Base-by-base conservation (phyloP, 768 basidiomycete genomes). In the Collybiopsis luxurians region DNA sequence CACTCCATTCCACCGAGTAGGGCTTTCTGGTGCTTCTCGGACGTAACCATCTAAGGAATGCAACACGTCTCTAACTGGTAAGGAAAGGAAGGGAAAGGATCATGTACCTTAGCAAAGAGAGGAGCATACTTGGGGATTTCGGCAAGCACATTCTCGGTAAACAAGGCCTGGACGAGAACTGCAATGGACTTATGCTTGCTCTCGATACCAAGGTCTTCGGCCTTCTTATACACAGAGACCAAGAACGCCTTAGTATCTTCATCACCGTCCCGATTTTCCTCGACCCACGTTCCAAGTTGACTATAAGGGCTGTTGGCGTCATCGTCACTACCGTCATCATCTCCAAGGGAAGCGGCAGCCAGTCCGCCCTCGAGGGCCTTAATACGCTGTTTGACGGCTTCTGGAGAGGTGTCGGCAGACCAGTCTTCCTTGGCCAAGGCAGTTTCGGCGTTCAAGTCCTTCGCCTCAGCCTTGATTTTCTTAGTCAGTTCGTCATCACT, bases 1-100 rank as follows among this genome's bases (percentile, higher is more conserved):
- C 92, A 89, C 69, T 99, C 97, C 48, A 98, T 75, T 52, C 97
- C 97, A 26, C 97, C 97, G 6, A 98, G 80, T 28, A 99, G 75
- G 0, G 95, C 79, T 73, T 98, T 99, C 71, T 97, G 93, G 65
- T 96, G 92, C 71, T 95, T 98, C 78, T 98, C 96, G 2, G 89
- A 88, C 0, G 88, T 88, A 48, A 91, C 86, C 81, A 95, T 82
- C 92, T 95, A 56, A 13, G 31, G 47, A 7, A 23, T 38, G 49
- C n/a, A n/a, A 50, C 28, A 36, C 58, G 12, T 66, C 60, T n/a
- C n/a, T n/a, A n/a, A 42, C 59, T 60, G 28, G 53, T 17, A 4
- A 12, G 46, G 7, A 6, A 44, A 39, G 2, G 36, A 42, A 53
- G 24, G 15, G 10, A 36, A 39, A 31, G 50, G n/a, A 52, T 13